phyloP scores from a whole-genome alignment of 805 yeast genomes.

The Candida silvicultrix region DNA sequence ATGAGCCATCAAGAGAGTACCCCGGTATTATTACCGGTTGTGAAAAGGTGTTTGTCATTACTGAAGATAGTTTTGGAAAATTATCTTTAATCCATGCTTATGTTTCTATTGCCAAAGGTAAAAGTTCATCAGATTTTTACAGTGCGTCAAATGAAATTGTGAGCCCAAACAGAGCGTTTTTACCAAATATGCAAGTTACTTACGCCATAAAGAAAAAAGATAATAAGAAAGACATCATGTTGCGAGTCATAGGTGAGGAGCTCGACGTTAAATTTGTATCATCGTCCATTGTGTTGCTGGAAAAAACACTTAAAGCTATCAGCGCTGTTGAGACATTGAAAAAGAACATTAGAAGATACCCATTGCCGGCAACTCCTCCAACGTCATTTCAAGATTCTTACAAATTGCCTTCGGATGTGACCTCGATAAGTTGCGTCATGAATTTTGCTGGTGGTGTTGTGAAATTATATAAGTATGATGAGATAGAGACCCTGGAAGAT shows the following conservation, averaged over 20 bases:
- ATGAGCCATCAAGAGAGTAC: constrained; percentile 28
- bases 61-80: constrained; percentile 57
- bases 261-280: constrained; percentile 62
- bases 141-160: constrained; percentile 38
- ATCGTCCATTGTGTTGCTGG: constrained; percentile 47
- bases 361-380: background rate
- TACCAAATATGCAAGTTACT: constrained; percentile 61
- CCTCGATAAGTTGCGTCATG: constrained; percentile 44
- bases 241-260: constrained; percentile 59
- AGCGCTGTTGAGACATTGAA: constrained; percentile 33
- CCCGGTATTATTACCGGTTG: constrained; percentile 82
- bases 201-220: constrained; percentile 29
- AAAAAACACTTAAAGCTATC: constrained; percentile 42
- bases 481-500: constrained; percentile 31
- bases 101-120: constrained; percentile 64
- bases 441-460: constrained; percentile 69
- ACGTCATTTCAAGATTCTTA: constrained; percentile 7
- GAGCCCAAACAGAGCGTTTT: constrained; percentile 53
- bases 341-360: constrained; percentile 11
- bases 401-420: constrained; percentile 15
- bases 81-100: constrained; percentile 65
- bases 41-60: constrained; percentile 61
- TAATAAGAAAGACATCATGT: constrained; percentile 31
- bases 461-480: constrained; percentile 29
- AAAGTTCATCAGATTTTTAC: constrained; percentile 41